A percentile compares a stretch with the other conserved stretches of the same genome.
These are phyloP conservation scores for Aspergillaceae sp. DNA, from an alignment of 2,329 filamentous ascomycete genomes.

Conservation along the genomic window DNA sequence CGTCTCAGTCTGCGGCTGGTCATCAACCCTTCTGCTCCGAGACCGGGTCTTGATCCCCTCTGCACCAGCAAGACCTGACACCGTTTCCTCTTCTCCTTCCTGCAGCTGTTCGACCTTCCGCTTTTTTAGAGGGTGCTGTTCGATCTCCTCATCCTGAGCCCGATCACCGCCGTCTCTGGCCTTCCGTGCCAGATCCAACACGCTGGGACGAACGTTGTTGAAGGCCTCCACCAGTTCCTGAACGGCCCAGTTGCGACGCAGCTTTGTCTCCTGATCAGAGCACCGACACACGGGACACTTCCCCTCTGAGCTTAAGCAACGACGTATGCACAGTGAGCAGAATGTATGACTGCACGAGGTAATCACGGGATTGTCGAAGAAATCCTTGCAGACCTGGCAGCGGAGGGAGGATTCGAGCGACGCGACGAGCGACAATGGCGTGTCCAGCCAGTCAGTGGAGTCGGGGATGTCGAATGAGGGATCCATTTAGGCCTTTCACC, in stretches of 20 bases:
- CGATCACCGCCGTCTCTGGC: slow-evolving; percentile 33
- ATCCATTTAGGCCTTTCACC: slow-evolving; percentile 20
- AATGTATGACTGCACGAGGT: slow-evolving; percentile 94
- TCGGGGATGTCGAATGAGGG: slow-evolving; percentile 32
- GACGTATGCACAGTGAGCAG: slow-evolving; percentile 88
- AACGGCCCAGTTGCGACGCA: slow-evolving; percentile 76
- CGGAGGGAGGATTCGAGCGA: slow-evolving; percentile 72
- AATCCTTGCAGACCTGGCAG: slow-evolving; percentile 97
- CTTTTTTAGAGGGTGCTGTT: slow-evolving; percentile 31
- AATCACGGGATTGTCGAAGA: slow-evolving; percentile 88
- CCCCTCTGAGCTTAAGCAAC: slow-evolving; percentile 71
- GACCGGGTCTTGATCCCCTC: slow-evolving; percentile 30
- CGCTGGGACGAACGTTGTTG: slow-evolving; percentile 51
- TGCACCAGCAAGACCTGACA: slow-evolving; percentile 2
- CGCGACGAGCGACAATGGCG: slow-evolving; percentile 36
- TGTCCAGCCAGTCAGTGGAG: slow-evolving; percentile 42
- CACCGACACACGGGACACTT: slow-evolving; percentile 80
- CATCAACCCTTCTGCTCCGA: slow-evolving; percentile 14
- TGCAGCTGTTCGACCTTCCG: slow-evolving; percentile 24
- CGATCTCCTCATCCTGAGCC: slow-evolving; percentile 41
- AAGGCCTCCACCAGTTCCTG: slow-evolving; percentile 81
- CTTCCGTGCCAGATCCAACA: slow-evolving; percentile 56
- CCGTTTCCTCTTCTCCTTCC: slow-evolving; percentile 28
- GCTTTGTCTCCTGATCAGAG: slow-evolving; percentile 70
- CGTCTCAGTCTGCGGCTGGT: slow-evolving; percentile 5